Base-by-base conservation (phyloP, 495 filamentous ascomycete species). In the Lasiosphaeriaceae sp. region DNA sequence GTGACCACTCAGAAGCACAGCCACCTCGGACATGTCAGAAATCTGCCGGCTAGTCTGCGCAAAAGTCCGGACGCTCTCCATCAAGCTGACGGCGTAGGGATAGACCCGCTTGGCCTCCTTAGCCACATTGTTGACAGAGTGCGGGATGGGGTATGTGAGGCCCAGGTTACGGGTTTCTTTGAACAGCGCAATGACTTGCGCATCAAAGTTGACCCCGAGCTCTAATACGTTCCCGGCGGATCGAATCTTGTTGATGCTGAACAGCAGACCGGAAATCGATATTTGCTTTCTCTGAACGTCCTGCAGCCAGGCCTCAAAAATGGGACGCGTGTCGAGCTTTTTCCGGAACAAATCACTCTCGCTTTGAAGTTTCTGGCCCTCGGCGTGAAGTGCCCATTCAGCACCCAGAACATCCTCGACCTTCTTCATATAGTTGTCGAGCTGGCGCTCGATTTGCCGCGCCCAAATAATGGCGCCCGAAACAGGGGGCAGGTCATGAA, bases 161-260 rank as follows among this genome's bases (percentile, higher is more conserved):
- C 93, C 97, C 26, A 99, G 79, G 64, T 97, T 97, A 23, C 94
- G 85, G n/a, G 96, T 95, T 74, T 99, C 94, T 66, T 99, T 99
- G 79, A 97, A 99, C 29, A 99, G 74, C 0, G 91, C 90, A 69
- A 97, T 99, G 56, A 97, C 88, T 66, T 97, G 93, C 9, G 89
- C 85, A 71, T 99, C 92, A 57, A 99, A 99, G 70, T 97, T 99
- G 66, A 99, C 90, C 4, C 80, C 83, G 16, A 99, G 80, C 70
- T 97, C 92, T 35, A 96, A 70, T 9, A 80, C 80, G 67, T 96
- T 94, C 56, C 90, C 92, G 4, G 89, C 86, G 3, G 92, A 86
- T 47, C 94, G 85, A 60, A 96, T 93, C 63, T 86, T 87, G 50
- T 80, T 85, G 63, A 99, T 92, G 60, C 86, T 87, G 74, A 99